A percentile compares a stretch with the other conserved stretches of the same genome.
Conservation (phyloP, 345 rosid genomes). For the Salix purpurea region DNA sequence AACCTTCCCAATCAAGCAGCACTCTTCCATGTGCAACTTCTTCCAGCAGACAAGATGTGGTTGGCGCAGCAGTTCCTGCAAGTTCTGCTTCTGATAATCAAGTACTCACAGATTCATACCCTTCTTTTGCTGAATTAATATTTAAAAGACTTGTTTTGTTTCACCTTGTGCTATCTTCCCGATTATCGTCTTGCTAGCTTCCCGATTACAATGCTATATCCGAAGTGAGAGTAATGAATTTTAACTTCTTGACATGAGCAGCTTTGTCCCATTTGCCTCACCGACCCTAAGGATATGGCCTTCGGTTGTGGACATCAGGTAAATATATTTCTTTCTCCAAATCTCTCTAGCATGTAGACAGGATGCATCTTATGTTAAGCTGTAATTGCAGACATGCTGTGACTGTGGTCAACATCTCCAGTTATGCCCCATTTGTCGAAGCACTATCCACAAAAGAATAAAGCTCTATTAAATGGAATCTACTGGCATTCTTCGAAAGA, state of each 20-base stretch:
- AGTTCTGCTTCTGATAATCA: slow-evolving; percentile 43
- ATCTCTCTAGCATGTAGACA: neutral
- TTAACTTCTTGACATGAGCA: neutral
- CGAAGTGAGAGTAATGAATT: neutral
- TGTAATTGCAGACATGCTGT: slow-evolving; percentile 29
- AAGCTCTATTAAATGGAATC: slow-evolving; percentile 17
- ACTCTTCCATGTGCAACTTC: slow-evolving; percentile 26
- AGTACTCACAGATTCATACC: slow-evolving; percentile 17
- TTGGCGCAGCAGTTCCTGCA: slow-evolving; percentile 31
- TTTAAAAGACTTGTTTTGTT: neutral
- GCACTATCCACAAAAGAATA: slow-evolving; percentile 23
- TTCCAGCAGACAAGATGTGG: slow-evolving; percentile 18
- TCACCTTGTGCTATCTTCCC: neutral
- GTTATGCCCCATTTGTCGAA: slow-evolving; percentile 26
- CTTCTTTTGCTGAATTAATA: neutral
- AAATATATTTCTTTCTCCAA: neutral
- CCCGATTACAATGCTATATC: neutral
- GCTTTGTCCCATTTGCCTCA: slow-evolving; percentile 31
- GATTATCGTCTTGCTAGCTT: neutral
- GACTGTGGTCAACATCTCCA: slow-evolving; percentile 29
- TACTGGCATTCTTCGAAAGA: neutral
- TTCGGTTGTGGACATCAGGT: slow-evolving; percentile 37
- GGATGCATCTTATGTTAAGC: neutral
- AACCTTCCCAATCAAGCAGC: slow-evolving; percentile 16
- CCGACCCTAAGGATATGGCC: slow-evolving; percentile 26